Evolutionary conservation across 352 stramenopile genomes (phyloP).

Genomic region (Aphanomyces astaci): DNA sequence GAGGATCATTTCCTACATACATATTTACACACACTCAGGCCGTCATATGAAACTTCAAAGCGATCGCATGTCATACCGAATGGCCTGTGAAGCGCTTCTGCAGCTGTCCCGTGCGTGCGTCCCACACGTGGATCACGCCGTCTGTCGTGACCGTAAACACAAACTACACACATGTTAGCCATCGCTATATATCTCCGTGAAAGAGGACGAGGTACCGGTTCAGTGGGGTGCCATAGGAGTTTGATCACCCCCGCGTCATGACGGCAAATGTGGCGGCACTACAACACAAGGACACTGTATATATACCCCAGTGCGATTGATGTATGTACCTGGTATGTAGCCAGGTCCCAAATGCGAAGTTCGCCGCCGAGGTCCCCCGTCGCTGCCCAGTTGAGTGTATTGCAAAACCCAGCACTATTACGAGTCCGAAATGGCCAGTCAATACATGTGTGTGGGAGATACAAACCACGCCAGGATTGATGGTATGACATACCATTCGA

Average conservation of each 20-base stretch:
- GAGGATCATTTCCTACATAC: constrained; percentile 77
- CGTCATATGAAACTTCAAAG: too few relatives aligned
- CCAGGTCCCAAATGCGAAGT: constrained; percentile 95
- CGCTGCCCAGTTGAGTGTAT: constrained; percentile 91
- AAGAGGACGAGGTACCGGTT: constrained; percentile 43
- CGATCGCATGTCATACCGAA: too few relatives aligned
- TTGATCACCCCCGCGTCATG: constrained; percentile 87
- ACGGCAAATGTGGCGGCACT: constrained; percentile 81
- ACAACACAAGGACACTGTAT: neutral
- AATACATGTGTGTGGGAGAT: neutral
- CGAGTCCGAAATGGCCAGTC: neutral
- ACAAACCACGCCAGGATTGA: neutral
- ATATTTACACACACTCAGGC: too few relatives aligned
- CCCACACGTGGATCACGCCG: constrained; percentile 86
- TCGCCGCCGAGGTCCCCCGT: constrained; percentile 91
- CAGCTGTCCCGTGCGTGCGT: constrained; percentile 78
- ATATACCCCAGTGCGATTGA: neutral
- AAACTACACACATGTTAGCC: constrained; percentile 35
- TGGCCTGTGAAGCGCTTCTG: constrained; percentile 76
- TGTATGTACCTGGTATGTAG: constrained; percentile 66
- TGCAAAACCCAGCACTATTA: constrained; percentile 88
- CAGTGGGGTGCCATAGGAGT: constrained; percentile 82
- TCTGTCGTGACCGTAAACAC: constrained; percentile 86
- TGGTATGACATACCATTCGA: constrained; percentile 58
- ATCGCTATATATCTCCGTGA: too few relatives aligned